A percentile compares a stretch with the other conserved stretches of the same genome.
phyloP scores from a whole-genome alignment of 768 basidiomycete species.

The Podaxis carcinomalis region DNA sequence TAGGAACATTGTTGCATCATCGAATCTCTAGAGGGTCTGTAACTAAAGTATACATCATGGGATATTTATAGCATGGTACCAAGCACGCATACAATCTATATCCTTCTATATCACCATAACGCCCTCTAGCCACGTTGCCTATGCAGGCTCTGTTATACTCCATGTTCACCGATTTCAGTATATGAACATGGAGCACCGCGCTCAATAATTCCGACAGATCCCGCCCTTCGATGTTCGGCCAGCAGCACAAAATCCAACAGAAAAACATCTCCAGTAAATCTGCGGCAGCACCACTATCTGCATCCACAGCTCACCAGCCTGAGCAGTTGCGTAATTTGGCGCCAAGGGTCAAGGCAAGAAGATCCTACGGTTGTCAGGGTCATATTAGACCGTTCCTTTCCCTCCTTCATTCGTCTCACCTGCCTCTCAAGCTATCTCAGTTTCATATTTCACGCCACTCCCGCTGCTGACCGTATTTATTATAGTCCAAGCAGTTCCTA shows the following conservation, averaged over 20 bases:
- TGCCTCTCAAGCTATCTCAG: neutral
- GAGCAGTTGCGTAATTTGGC: no score
- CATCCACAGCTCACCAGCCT: no score
- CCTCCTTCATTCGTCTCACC: constrained; percentile 2
- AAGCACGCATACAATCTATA: neutral
- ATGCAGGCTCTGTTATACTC: no score
- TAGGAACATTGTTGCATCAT: neutral
- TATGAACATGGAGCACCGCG: no score
- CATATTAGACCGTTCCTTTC: neutral
- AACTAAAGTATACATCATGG: neutral
- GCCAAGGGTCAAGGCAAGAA: neutral
- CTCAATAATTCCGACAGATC: no score
- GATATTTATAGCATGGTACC: neutral
- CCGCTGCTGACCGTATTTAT: neutral
- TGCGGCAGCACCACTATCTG: no score
- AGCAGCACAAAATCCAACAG: no score
- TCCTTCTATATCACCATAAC: no score
- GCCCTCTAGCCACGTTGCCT: no score
- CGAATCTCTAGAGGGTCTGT: neutral
- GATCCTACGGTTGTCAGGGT: neutral
- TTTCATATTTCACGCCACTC: neutral
- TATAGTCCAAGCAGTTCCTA: neutral
- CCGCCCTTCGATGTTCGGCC: no score
- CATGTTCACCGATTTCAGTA: no score
- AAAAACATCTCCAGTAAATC: no score